These are phyloP conservation scores for Euclidium syriacum DNA, from an alignment of 345 rosid genomes.

Conservation along the genomic window DNA sequence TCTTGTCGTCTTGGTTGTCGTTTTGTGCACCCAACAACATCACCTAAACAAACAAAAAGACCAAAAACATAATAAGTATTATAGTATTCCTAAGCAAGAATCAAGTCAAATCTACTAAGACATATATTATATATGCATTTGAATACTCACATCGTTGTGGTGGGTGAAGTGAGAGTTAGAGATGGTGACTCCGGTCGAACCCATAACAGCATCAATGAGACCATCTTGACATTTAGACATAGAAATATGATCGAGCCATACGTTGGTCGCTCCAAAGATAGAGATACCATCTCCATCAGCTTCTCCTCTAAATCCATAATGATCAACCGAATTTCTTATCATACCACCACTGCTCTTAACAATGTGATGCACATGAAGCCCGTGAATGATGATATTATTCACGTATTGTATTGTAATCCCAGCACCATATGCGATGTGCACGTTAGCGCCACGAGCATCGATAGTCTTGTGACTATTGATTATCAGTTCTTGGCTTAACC, in stretches of 20 bases:
- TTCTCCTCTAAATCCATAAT: constrained; percentile 44
- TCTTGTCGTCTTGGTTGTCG: constrained; percentile 26
- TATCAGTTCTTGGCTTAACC: constrained; percentile 56
- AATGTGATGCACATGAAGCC: constrained; percentile 57
- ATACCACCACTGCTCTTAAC: constrained; percentile 42
- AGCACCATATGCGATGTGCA: constrained; percentile 60
- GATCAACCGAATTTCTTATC: constrained; percentile 46
- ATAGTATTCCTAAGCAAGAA: too few species aligned
- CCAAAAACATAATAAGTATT: background rate
- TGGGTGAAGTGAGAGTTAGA: constrained; percentile 74
- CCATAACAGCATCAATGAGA: constrained; percentile 62
- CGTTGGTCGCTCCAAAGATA: constrained; percentile 50
- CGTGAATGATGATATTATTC: constrained; percentile 65
- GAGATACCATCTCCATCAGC: constrained; percentile 88
- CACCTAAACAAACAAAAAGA: constrained; percentile 37
- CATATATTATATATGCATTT: background rate
- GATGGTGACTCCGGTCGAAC: constrained; percentile 73
- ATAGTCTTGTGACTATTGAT: constrained; percentile 64
- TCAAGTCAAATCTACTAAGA: too few species aligned
- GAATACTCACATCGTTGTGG: constrained; percentile 56
- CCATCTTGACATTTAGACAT: constrained; percentile 66
- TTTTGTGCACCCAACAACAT: constrained; percentile 64
- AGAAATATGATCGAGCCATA: constrained; percentile 88
- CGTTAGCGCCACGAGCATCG: constrained; percentile 66
- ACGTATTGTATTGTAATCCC: constrained; percentile 57